Evolutionary conservation across 331 rosid genomes (phyloP), one percentile per base, ranked within the genome.

Genomic region (Ulmus americana): DNA sequence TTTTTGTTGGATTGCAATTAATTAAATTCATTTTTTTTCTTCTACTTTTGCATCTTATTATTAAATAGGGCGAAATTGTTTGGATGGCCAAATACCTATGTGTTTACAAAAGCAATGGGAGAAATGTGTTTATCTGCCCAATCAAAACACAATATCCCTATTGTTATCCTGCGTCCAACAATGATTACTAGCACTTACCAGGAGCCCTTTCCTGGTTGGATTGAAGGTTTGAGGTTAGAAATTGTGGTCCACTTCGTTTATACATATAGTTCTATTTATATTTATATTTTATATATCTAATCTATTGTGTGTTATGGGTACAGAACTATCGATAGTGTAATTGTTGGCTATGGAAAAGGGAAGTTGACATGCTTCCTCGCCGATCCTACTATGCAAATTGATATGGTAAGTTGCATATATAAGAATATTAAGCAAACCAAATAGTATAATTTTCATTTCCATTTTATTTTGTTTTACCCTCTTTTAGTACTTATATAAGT

Each of bases 151-250:
- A 74, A 76, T 28, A 5, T 76, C 14, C 45, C 83, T 0, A 56
- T 80, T 42, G 82, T 74, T 6, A 70, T 79, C 18, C 10, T 86
- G 39, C 88, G 90, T 58, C 90, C 95, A 6, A 76, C 88, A 1
- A 76, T 86, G 0, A 44, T 86, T 5, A 82, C 86, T 0, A 80
- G 95, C 48, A 81, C 84, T 59, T 76, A 38, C 53, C 71, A 3
- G 47, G 88, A 86, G 72, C 90, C 90, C 20, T 86, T 84, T 45
- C 81, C 88, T 5, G 90, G 95, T 35, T 86, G 90, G 95, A 60
- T 76, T 6, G 90, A 86, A 74, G 95, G 90, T 10, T 10, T 84
- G 41, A 84, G 83, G 95, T 79, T 70, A 13, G 12, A 8, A 45
- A 62, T 7, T 45, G 38, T 0, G 39, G 5, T n/a, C 6, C 45